Conservation (phyloP, 2,329 filamentous ascomycete species). For the Exserohilum turcica region DNA sequence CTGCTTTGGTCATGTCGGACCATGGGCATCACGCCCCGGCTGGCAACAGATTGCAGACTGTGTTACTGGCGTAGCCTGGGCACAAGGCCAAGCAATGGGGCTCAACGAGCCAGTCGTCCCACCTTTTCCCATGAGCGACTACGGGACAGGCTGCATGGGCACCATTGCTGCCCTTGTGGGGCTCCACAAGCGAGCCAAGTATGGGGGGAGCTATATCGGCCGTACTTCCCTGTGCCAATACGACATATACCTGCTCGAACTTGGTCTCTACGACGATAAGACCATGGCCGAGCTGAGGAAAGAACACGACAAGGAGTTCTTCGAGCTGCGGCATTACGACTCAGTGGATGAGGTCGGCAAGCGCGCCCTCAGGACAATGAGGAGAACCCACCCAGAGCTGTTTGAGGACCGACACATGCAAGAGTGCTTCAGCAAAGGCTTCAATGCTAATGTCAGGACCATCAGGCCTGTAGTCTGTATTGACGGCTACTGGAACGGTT, state of each 20-base stretch:
- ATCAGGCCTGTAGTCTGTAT: slow-evolving; percentile 54
- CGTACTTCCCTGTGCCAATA: slow-evolving; percentile 70
- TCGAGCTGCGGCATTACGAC: slow-evolving; percentile 63
- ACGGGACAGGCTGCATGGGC: slow-evolving; percentile 74
- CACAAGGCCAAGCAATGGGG: slow-evolving; percentile 67
- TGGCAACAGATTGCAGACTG: slow-evolving; percentile 77
- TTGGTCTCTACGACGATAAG: slow-evolving; percentile 61
- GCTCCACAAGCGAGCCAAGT: slow-evolving; percentile 65
- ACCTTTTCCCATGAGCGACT: slow-evolving; percentile 64
- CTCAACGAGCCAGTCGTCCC: slow-evolving; percentile 68
- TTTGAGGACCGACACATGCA: slow-evolving; percentile 56
- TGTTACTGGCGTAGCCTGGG: slow-evolving; percentile 65
- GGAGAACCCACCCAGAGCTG: slow-evolving; percentile 59
- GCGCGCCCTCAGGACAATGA: slow-evolving; percentile 62
- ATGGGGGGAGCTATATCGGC: slow-evolving; percentile 70
- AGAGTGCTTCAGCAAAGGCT: slow-evolving; percentile 55
- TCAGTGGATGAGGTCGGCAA: slow-evolving; percentile 70
- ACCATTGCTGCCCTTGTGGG: slow-evolving; percentile 69
- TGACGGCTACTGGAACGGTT: slow-evolving; percentile 56
- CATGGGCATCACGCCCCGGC: slow-evolving; percentile 68
- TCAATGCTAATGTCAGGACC: slow-evolving; percentile 54
- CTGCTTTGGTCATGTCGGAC: slow-evolving; percentile 69
- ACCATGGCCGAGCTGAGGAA: slow-evolving; percentile 60
- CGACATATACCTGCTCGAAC: slow-evolving; percentile 67
- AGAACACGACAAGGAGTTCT: slow-evolving; percentile 59